Conservation (phyloP, 805 yeast genomes). For the Pichia gijzeniarum region DNA sequence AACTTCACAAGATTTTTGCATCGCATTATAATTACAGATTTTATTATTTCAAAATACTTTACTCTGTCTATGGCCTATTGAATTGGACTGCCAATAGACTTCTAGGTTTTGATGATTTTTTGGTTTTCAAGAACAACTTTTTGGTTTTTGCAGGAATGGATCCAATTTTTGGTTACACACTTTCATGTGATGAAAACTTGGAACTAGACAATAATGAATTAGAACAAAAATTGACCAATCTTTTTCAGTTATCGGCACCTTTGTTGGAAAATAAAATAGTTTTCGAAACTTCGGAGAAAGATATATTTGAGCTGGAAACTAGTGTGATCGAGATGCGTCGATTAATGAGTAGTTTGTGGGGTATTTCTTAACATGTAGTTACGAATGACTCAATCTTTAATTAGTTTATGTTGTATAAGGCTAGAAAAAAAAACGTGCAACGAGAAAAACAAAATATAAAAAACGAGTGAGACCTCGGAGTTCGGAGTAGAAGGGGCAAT, state of each 20-base stretch:
- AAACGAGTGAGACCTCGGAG: too few relatives aligned
- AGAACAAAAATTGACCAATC: background rate
- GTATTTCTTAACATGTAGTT: too few relatives aligned
- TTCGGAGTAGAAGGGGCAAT: too few relatives aligned
- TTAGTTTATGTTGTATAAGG: too few relatives aligned
- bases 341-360: background rate
- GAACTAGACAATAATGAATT: background rate
- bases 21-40: conserved; percentile 4
- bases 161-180: background rate
- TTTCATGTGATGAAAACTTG: background rate
- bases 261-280: background rate
- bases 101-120: conserved; percentile 20
- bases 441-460: too few relatives aligned
- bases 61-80: conserved; percentile 19
- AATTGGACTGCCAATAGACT: conserved; percentile 13
- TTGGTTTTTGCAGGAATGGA: conserved; percentile 13
- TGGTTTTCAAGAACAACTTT: conserved; percentile 8
- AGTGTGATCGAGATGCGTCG: background rate
- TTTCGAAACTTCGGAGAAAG: background rate
- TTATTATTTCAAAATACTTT: conserved; percentile 10
- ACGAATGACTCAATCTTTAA: too few relatives aligned
- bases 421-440: too few relatives aligned
- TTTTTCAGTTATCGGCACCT: background rate
- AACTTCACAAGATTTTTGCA: conserved; percentile 7
- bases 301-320: background rate